Evolutionary conservation across 768 basidiomycete genomes (phyloP), one percentile per base, ranked within the genome.

Genomic region (Serendipita vermifera): DNA sequence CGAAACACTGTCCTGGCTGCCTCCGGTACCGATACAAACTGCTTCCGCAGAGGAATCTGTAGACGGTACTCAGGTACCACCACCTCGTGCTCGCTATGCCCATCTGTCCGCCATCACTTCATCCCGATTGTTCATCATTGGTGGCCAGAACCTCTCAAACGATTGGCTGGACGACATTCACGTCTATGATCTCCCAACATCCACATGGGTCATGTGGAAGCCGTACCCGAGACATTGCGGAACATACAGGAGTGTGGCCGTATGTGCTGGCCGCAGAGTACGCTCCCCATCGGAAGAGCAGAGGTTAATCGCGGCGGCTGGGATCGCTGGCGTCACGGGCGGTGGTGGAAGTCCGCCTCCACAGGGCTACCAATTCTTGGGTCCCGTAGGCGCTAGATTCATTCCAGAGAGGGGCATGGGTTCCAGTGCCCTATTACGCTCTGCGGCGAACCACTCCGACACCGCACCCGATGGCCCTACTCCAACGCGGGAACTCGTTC

Each of bases 151-250:
- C 67, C 79, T 96, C 59, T 80, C 79, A 62, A 94, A 94, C 64
- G 83, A 84, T 46, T 97, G 92, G 86, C 75, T 94, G 24, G 88
- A 97, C 68, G 91, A 97, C 60, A 78, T 94, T 55, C 85, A 88
- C 66, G 85, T 94, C 5, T 92, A 84, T 60, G 91, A 97, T 65
- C 76, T 98, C 33, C 66, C 73, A 13, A 69, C 71, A 13, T 79
- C 79, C 66, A 72, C 75, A 4, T 98, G 94, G 93, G 76, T 88
- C 0, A 82, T 84, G 63, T 74, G 79, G 33, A 81, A 84, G 48
- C 79, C 81, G 58, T 91, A 91, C 62, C 86, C 87, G 1, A 79
- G 88, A n/a, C 91, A 97, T 69, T 91, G 90, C 65, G 94, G 94
- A 2, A 93, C 93, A 0, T 98, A 98, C 68, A 85, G 94, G 55